Base-by-base conservation (phyloP, 225 moss, liverwort and hornwort genomes). In the Asterella californica region DNA sequence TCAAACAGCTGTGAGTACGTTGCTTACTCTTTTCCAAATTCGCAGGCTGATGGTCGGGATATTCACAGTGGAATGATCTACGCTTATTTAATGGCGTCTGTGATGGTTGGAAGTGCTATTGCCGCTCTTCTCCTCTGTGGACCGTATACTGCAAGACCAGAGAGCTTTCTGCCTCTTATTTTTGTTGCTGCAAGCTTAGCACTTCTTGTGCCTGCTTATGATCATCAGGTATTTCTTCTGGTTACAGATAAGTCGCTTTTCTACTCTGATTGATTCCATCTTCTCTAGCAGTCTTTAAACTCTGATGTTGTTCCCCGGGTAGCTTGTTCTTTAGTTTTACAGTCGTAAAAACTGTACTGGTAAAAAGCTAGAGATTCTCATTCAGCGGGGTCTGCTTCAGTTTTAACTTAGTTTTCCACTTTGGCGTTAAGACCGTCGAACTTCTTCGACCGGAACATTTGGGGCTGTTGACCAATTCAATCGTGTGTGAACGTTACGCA, bases 31-130 rank as follows among this genome's bases (percentile, higher is more conserved):
- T 63, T 5, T 21, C 24, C 34, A 34, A 45, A 64, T 78, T 48
- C 81, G 78, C 88, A 95, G 88, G 92, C 94, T 85, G 97, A 99
- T 91, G 97, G 97, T 46, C 91, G 97, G 83, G 92, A 94, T 71
- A 92, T 95, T 64, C 92, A 99, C 79, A 90, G 88, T 55, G 97
- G 94, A 36, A 79, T 92, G 65, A 84, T 99, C 47, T 93, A 91
- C 45, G 84, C 91, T 66, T 87, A 91, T 64, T 84, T 99, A 81
- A 93, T 94, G 88, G 94, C 90, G 21, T 99, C 92, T 30, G 83
- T 91, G 80, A 94, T 94, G 91, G 79, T 99, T 47, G 97, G 97
- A 81, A 93, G 91, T 83, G 82, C 89, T 24, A 79, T 94, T 82
- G 91, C 97, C 72, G 91, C 90, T 19, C 81, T 87, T 79, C 82